A percentile compares a stretch with the other conserved stretches of the same genome.
Conservation (phyloP, 331 rosid species). For the Acacia pycnantha region DNA sequence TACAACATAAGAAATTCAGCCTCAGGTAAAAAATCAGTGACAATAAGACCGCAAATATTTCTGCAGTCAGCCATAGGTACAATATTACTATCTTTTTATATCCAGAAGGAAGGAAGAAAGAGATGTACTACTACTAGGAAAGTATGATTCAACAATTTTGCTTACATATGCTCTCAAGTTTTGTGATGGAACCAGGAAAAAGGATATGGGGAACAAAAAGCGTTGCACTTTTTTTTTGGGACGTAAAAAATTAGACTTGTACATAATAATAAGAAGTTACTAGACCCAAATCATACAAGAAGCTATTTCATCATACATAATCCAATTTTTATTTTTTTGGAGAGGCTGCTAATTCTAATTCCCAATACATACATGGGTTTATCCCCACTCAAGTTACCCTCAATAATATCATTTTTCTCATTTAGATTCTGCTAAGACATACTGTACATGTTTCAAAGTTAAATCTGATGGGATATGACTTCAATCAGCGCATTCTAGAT, state of each 20-base stretch:
- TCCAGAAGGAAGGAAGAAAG: not conserved
- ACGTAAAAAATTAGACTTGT: not conserved
- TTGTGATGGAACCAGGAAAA: not conserved
- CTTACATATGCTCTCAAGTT: not conserved
- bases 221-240: not conserved
- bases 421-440: not conserved
- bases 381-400: not conserved
- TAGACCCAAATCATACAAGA: not conserved
- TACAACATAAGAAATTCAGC: conserved; percentile 23
- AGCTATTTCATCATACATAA: not conserved
- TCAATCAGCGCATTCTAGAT: not conserved
- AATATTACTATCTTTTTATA: not conserved
- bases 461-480: not conserved
- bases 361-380: not conserved
- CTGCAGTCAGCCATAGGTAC: not conserved
- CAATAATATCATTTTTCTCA: not conserved
- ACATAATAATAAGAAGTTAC: not conserved
- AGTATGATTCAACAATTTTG: not conserved
- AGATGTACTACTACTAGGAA: not conserved
- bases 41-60: not conserved
- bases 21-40: not conserved
- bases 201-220: not conserved
- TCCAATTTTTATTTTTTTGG: not conserved
- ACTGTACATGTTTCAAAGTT: conserved; percentile 5
- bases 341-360: not conserved